Evolutionary conservation across 305 asterid genomes (phyloP), one percentile per base, ranked within the genome.

Genomic region (Vinca major): DNA sequence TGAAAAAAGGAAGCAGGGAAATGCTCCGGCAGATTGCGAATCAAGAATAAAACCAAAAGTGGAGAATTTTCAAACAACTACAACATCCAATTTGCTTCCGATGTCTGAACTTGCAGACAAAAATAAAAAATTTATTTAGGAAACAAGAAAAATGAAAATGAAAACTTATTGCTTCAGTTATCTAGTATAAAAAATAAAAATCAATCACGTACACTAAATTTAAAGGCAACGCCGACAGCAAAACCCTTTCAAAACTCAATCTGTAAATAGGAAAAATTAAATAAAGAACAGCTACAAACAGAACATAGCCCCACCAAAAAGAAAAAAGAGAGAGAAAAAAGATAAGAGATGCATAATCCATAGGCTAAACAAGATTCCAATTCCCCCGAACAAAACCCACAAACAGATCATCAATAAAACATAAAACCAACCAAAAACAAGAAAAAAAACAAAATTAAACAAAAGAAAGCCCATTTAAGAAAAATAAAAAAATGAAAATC

Each of bases 11-110:
- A 47, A 44, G 73, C 63, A 69, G 50, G 70, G 71, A 65, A 71
- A 58, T 74, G 57, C 73, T 78, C 81, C 80, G 78, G 71, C 75
- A 80, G 65, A 69, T 70, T 69, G 71, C 75, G 82, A 78, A 83
- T 85, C 88, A 76, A 83, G 84, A 82, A 80, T 84, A 85, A 67
- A 73, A 78, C 26, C 77, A 64, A 74, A 66, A 77, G 37, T 52
- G 55, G 56, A 65, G 65, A 71, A 61, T 71, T 74, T 26, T 79
- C 48, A 70, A 54, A 65, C 78, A 74, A 76, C 58, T 47, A 66
- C 55, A 72, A 66, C 55, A 72, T 54, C 69, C 76, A 68, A 16
- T 74, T 66, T 74, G 56, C 52, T 72, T 57, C 62, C 69, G 57
- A 69, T 66, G 26, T 67, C 62, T 67, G 61, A 67, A 61, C 64